phyloP scores from a whole-genome alignment of 1,284 basidiomycete species.

The Chalciporus sp. region DNA sequence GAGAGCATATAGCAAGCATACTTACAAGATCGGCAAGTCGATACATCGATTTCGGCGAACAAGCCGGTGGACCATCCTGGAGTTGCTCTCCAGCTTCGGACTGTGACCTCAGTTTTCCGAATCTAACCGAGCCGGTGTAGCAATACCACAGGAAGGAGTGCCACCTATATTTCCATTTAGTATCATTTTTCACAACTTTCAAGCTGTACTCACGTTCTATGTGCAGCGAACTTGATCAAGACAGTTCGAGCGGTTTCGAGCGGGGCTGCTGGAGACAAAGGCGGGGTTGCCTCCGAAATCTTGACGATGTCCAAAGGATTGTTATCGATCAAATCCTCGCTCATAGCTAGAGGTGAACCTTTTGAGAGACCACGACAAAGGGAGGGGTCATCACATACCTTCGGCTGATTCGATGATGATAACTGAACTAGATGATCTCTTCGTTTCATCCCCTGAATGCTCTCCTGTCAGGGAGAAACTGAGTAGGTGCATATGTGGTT shows the following conservation, averaged over 20 bases:
- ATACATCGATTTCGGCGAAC: constrained; percentile 38
- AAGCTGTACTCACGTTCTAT: constrained; percentile 23
- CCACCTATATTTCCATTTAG: constrained; percentile 4
- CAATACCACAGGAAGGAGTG: constrained; percentile 34
- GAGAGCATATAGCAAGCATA: not conserved
- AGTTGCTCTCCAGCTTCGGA: not conserved
- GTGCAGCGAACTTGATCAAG: constrained; percentile 24
- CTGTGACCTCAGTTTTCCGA: constrained; percentile 21
- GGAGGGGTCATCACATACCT: not conserved
- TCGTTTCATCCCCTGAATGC: not conserved
- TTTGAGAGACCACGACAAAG: too few species aligned
- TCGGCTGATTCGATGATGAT: constrained; percentile 13
- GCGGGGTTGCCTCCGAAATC: not conserved
- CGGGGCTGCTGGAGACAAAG: not conserved
- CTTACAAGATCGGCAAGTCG: constrained; percentile 30
- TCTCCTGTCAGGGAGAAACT: too few species aligned
- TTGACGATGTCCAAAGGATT: constrained; percentile 10
- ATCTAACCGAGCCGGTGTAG: constrained; percentile 29
- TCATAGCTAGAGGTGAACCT: constrained; percentile 1
- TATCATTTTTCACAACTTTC: too few species aligned
- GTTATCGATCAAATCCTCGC: not conserved
- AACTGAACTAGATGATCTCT: constrained; percentile 3
- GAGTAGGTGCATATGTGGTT: too few species aligned
- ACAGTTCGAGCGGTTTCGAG: constrained; percentile 7
- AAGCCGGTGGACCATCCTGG: constrained; percentile 16